Conservation (phyloP, 805 yeast species). For the Candida vartiovaarae region DNA sequence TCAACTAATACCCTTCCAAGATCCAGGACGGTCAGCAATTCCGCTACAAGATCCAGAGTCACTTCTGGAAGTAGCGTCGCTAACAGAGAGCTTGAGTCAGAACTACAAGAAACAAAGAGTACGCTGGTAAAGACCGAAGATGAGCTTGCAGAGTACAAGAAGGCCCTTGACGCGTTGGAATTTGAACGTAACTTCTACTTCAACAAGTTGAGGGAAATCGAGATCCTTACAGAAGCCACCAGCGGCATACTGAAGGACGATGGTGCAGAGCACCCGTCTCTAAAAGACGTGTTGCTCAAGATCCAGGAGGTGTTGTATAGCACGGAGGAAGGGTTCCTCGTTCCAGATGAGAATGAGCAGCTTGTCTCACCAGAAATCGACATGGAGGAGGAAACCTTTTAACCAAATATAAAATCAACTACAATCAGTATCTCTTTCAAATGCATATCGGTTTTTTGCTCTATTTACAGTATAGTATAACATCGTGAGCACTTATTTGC, state of each 20-base stretch:
- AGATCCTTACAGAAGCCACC: constrained; percentile 63
- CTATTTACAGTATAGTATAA: no score
- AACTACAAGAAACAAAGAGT: constrained; percentile 38
- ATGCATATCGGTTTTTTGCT: no score
- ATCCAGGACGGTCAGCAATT: constrained; percentile 5
- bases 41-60: constrained; percentile 19
- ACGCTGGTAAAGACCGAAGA: constrained; percentile 35
- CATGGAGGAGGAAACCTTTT: constrained; percentile 32
- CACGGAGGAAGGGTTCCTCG: constrained; percentile 79
- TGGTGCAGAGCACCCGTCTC: constrained; percentile 21
- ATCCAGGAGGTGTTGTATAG: constrained; percentile 73
- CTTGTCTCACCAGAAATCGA: constrained; percentile 13
- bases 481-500: no score
- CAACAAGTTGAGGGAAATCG: constrained; percentile 83
- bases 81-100: constrained; percentile 32
- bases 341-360: constrained; percentile 35
- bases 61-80: constrained; percentile 21
- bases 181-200: constrained; percentile 88
- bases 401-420: background rate
- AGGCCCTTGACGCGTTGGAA: constrained; percentile 59
- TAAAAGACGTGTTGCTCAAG: constrained; percentile 43
- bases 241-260: constrained; percentile 41
- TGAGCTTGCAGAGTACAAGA: constrained; percentile 50
- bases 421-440: background rate
- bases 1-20: constrained; percentile 5